Evolutionary conservation across 208 protist species (phyloP).

Genomic region (Leishmania arabica): DNA sequence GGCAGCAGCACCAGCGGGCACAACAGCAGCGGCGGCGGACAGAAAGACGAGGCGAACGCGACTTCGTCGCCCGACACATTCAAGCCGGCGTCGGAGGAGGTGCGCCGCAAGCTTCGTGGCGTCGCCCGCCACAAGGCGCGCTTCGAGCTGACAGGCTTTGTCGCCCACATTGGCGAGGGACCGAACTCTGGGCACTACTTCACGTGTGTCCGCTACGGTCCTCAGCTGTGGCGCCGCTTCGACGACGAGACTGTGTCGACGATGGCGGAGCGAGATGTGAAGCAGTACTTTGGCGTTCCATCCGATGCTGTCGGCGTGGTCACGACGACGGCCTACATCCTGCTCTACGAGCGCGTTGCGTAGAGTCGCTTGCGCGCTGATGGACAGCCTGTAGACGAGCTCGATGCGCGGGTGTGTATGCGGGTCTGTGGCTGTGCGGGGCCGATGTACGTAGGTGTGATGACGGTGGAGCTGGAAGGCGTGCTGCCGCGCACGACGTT

Average conservation of each 20-base stretch:
- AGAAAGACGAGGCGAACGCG: conserved; percentile 1
- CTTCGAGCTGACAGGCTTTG: conserved; percentile 88
- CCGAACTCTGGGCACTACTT: conserved; percentile 91
- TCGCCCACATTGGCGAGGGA: conserved; percentile 85
- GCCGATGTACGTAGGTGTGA: neutral
- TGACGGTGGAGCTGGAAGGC: neutral
- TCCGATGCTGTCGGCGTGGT: conserved; percentile 52
- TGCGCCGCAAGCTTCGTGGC: conserved; percentile 54
- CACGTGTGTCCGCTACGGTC: conserved; percentile 80
- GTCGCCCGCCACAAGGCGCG: conserved; percentile 71
- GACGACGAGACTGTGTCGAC: conserved; percentile 85
- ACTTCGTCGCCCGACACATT: conserved; percentile 27
- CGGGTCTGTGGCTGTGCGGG: neutral
- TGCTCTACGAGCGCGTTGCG: conserved; percentile 87
- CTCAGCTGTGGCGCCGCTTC: conserved; percentile 85
- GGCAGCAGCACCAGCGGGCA: neutral
- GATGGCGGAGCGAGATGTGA: conserved; percentile 81
- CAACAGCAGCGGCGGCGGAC: neutral
- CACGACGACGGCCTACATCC: conserved; percentile 87
- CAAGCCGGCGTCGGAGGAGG: conserved; percentile 36
- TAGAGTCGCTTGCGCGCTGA: conserved; percentile 17
- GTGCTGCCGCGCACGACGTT: neutral
- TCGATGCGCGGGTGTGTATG: neutral
- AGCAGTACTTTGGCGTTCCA: conserved; percentile 85
- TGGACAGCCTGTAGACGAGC: neutral